Conservation (phyloP, 1,284 basidiomycete species). For the Amylostereum areolatum region DNA sequence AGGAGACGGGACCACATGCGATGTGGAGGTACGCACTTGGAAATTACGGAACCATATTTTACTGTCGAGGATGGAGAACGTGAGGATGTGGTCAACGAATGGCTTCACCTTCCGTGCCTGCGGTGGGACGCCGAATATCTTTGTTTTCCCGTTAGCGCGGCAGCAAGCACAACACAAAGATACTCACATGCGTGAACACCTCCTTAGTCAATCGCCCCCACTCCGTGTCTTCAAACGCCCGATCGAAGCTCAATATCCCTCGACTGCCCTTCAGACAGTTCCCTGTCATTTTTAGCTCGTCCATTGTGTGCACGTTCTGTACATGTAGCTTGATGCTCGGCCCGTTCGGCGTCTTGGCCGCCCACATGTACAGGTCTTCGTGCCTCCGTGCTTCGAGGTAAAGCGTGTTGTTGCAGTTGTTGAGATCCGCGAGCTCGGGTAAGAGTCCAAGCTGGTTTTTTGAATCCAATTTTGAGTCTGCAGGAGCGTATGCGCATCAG, state of each 20-base stretch:
- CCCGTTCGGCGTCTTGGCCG: slow-evolving; percentile 95
- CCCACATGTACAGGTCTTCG: slow-evolving; percentile 97
- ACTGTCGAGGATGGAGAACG: slow-evolving; percentile 92
- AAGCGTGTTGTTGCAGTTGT: slow-evolving; percentile 97
- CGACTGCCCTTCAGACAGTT: slow-evolving; percentile 97
- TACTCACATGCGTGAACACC: slow-evolving; percentile 89
- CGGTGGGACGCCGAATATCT: slow-evolving; percentile 95
- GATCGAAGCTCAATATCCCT: slow-evolving; percentile 91
- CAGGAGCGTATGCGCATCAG: not conserved
- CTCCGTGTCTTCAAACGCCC: slow-evolving; percentile 83
- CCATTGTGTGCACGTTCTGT: slow-evolving; percentile 99
- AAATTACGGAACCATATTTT: slow-evolving; percentile 99
- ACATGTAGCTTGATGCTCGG: slow-evolving; percentile 97
- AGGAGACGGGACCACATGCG: slow-evolving; percentile 34
- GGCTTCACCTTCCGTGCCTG: slow-evolving; percentile 90
- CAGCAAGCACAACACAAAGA: not conserved
- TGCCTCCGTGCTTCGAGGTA: slow-evolving; percentile 97
- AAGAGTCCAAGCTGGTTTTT: slow-evolving; percentile 93
- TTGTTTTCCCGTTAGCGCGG: slow-evolving; percentile 26
- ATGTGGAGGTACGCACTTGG: slow-evolving; percentile 52
- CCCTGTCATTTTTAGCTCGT: slow-evolving; percentile 99
- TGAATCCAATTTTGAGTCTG: slow-evolving; percentile 95
- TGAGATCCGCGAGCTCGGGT: slow-evolving; percentile 95
- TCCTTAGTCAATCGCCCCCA: slow-evolving; percentile 92
- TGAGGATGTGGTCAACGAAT: slow-evolving; percentile 96